phyloP scores from a whole-genome alignment of 2,329 filamentous ascomycete species.

The Hypoxylon sp. region DNA sequence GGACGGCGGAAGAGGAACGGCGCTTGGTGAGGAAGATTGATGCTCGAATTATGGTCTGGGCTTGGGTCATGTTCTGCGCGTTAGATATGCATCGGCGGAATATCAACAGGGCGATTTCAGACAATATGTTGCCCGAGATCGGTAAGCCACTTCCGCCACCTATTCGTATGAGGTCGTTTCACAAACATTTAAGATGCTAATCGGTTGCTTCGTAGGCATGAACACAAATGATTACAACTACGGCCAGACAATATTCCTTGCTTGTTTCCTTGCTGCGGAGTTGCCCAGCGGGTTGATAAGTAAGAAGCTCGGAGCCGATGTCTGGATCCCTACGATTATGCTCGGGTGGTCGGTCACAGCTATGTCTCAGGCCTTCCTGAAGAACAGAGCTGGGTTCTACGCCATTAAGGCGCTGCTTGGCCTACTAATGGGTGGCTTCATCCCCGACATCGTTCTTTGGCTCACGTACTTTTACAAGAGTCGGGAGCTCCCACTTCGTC shows the following conservation, averaged over 20 bases:
- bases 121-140: slow-evolving; percentile 58
- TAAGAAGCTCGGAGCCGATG: slow-evolving; percentile 66
- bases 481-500: slow-evolving; percentile 75
- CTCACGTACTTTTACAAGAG: slow-evolving; percentile 83
- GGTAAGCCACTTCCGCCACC: slow-evolving; percentile 42
- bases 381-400: slow-evolving; percentile 52
- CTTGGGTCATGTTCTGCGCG: slow-evolving; percentile 49
- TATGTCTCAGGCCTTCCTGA: slow-evolving; percentile 54
- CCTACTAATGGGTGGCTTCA: slow-evolving; percentile 71
- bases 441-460: slow-evolving; percentile 76
- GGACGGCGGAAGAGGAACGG: slow-evolving; percentile 70
- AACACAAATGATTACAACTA: slow-evolving; percentile 62
- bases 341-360: slow-evolving; percentile 56
- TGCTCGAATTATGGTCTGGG: slow-evolving; percentile 55
- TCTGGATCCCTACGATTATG: slow-evolving; percentile 65
- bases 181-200: neutral
- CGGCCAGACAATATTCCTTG: slow-evolving; percentile 65
- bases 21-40: slow-evolving; percentile 66
- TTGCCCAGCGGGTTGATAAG: slow-evolving; percentile 67
- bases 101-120: slow-evolving; percentile 53
- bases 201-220: slow-evolving; percentile 46
- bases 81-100: slow-evolving; percentile 51
- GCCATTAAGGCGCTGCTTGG: slow-evolving; percentile 58
- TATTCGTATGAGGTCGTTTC: neutral
- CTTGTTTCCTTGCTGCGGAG: slow-evolving; percentile 66